Base-by-base conservation (phyloP, 768 basidiomycete species). In the Lentinula guzmanii region DNA sequence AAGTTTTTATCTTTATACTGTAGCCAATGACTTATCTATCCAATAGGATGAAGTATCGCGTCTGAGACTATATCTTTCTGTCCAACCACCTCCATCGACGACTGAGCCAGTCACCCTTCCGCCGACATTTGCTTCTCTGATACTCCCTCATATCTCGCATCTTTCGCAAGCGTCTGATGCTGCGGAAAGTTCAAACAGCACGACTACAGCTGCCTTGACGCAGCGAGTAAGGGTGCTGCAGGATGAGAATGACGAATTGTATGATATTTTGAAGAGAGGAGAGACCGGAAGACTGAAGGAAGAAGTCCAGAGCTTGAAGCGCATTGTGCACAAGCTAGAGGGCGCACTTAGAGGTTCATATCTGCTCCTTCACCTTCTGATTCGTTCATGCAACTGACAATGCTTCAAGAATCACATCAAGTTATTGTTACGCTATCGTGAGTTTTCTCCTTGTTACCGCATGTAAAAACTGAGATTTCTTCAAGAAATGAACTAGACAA, bases 171-270 rank as follows among this genome's bases (percentile, higher is more conserved):
- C 66, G 52, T 62, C 70, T 61, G 64, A 68, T 53, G 64, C 73
- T 35, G 65, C 75, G 41, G 71, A 75, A 24, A 78, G 77, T 10
- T 82, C 78, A 64, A 88, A 87, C 1, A 86, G 90, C 35, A 74
- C 61, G 18, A 56, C 43, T 5, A 75, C 83, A 42, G 78, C 85
- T n/a, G 91, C 91, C 0, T 79, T 94, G 61, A 88, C 84, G 0
- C 91, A 93, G 68, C 80, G 90, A 52, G 82, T 84, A 31, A 83
- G 84, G 52, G 72, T 86, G 16, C 75, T 94, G 9, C 92, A 94
- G 70, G 88, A 92, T 60, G 92, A 94, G 72, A 94, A 94, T 62
- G 91, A 94, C 65, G 92, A 94, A 64, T 71, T 94, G 16, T 94
- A 93, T 70, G 82, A 86, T 53, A 74, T 93, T 9, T 73, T 94